Conservation (phyloP, 352 stramenopile species). For the Pythium dissimile region DNA sequence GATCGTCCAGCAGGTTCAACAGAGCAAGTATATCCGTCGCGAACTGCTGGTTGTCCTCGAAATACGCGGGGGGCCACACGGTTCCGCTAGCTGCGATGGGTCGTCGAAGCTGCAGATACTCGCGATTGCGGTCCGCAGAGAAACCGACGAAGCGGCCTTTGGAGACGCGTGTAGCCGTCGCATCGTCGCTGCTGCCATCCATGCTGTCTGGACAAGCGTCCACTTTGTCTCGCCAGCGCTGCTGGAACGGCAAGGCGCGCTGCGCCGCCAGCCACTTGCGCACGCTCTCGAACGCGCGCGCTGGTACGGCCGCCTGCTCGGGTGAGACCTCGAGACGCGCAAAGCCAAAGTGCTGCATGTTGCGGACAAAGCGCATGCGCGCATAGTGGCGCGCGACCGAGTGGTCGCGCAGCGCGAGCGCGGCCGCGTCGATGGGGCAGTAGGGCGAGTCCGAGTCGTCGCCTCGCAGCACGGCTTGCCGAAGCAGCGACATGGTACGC, state of each 20-base stretch:
- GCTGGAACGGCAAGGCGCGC: constrained; percentile 35
- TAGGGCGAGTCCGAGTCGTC: constrained; percentile 63
- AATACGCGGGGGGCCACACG: constrained; percentile 72
- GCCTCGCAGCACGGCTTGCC: constrained; percentile 42
- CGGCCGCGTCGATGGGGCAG: constrained; percentile 46
- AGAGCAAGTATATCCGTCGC: constrained; percentile 55
- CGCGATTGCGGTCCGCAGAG: constrained; percentile 60
- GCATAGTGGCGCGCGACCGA: constrained; percentile 53
- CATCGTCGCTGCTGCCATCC: constrained; percentile 18
- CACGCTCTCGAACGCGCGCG: constrained; percentile 51
- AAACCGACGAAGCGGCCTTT: constrained; percentile 74
- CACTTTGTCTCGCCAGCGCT: constrained; percentile 74
- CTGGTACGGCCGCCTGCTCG: constrained; percentile 57
- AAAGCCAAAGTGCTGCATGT: constrained; percentile 74
- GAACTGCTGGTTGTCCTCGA: constrained; percentile 49
- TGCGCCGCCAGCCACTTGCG: constrained; percentile 60
- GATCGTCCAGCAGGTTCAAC: constrained; percentile 54
- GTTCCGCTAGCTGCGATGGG: constrained; percentile 64
- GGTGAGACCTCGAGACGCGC: constrained; percentile 58
- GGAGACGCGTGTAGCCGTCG: constrained; percentile 36
- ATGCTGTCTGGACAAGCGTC: constrained; percentile 28
- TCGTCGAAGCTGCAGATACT: constrained; percentile 75
- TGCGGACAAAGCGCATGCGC: constrained; percentile 57
- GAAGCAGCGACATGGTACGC: constrained; percentile 49
- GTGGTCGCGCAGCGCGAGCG: constrained; percentile 28